Evolutionary conservation across 345 rosid genomes (phyloP).

Genomic region (Citropsis articulata): DNA sequence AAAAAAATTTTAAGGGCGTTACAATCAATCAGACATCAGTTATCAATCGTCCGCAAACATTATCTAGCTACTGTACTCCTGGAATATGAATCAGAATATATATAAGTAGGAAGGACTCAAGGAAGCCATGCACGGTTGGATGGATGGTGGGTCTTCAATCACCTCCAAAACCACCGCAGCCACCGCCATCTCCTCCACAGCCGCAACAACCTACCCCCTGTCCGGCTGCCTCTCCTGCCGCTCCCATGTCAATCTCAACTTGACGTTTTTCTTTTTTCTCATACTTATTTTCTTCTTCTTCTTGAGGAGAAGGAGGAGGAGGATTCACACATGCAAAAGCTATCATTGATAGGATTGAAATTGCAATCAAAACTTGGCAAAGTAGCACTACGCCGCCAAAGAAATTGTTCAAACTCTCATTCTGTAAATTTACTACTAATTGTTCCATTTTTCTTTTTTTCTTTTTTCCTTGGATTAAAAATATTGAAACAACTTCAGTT

Average conservation of each 20-base stretch:
- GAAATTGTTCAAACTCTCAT: neutral
- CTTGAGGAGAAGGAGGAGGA: too few species aligned
- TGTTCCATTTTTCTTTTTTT: neutral
- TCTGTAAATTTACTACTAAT: neutral
- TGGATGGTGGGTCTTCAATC: too few species aligned
- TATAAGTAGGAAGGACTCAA: too few species aligned
- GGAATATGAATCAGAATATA: too few species aligned
- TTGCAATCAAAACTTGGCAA: neutral
- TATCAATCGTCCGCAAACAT: too few species aligned
- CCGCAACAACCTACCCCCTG: constrained; percentile 1
- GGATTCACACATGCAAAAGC: neutral
- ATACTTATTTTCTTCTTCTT: neutral
- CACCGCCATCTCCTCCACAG: neutral
- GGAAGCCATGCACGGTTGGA: too few species aligned
- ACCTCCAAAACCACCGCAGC: neutral
- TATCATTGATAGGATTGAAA: neutral
- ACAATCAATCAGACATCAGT: too few species aligned
- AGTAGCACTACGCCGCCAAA: neutral
- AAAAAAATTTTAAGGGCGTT: too few species aligned
- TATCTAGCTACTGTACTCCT: too few species aligned
- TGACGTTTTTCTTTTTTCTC: neutral
- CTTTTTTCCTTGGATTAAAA: neutral
- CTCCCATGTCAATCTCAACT: neutral
- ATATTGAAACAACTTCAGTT: neutral
- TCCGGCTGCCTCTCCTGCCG: neutral